A percentile compares a stretch with the other conserved stretches of the same genome.
phyloP scores from a whole-genome alignment of 176 grass and related monocot genomes.

The Hyparrhenia diplandra region DNA sequence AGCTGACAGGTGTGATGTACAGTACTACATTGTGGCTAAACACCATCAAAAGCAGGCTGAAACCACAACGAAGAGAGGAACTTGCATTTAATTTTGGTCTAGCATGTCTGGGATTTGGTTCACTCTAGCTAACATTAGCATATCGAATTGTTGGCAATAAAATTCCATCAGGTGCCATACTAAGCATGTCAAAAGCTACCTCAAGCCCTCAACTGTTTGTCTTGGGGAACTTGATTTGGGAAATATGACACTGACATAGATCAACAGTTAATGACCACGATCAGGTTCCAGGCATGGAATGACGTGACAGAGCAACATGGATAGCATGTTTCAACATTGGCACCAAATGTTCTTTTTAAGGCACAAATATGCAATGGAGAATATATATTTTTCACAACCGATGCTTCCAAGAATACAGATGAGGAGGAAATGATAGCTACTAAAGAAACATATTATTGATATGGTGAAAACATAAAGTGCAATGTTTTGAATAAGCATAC shows the following conservation, averaged over 20 bases:
- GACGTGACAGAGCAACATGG: not conserved
- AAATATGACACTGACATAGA: not conserved
- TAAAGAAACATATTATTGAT: not conserved
- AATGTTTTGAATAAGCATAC: not conserved
- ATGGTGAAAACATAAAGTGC: not conserved
- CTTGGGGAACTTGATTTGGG: not conserved
- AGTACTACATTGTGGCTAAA: too few relatives aligned
- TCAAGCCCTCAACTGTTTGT: not conserved
- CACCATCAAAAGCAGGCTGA: too few relatives aligned
- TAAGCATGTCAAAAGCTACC: constrained; percentile 5
- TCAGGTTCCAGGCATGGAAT: not conserved
- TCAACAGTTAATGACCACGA: too few relatives aligned
- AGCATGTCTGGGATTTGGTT: too few relatives aligned
- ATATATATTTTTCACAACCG: not conserved
- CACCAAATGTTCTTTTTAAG: constrained; percentile 6
- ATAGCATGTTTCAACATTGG: not conserved
- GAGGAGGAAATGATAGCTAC: constrained; percentile 1
- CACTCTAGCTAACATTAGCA: too few relatives aligned
- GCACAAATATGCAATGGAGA: not conserved
- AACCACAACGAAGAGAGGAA: too few relatives aligned
- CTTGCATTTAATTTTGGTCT: too few relatives aligned
- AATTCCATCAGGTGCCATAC: not conserved
- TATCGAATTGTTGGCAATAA: too few relatives aligned
- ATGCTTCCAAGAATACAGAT: constrained; percentile 17
- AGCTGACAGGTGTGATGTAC: not conserved